Evolutionary conservation across 306 rosid species (phyloP).

Genomic region (Myrica gale): DNA sequence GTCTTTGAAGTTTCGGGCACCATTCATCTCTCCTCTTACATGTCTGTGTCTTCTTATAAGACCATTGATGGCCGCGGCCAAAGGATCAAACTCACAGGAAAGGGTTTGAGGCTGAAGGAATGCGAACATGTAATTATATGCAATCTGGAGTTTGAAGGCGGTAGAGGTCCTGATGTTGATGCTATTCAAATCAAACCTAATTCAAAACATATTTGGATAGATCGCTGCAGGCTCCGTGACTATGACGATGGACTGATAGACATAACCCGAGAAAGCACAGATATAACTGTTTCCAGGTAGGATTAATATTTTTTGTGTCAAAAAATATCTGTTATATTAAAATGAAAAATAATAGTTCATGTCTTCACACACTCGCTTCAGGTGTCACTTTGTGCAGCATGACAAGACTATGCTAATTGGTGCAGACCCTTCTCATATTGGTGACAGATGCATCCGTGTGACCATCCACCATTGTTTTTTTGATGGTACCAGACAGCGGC

Average conservation of each 20-base stretch:
- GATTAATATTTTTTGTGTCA: constrained; percentile 10
- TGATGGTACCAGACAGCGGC: constrained; percentile 87
- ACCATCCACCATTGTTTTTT: constrained; percentile 97
- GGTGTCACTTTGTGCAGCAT: constrained; percentile 85
- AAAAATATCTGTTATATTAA: neutral
- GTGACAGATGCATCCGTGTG: constrained; percentile 78
- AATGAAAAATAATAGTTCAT: neutral
- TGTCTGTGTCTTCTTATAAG: constrained; percentile 73
- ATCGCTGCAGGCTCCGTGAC: constrained; percentile 77
- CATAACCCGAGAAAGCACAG: constrained; percentile 79
- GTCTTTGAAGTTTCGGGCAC: constrained; percentile 86
- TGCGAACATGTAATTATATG: constrained; percentile 93
- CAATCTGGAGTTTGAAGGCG: constrained; percentile 91
- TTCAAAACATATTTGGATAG: constrained; percentile 93
- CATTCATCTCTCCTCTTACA: constrained; percentile 60
- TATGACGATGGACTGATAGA: constrained; percentile 89
- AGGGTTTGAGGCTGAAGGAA: constrained; percentile 83
- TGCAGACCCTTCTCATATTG: constrained; percentile 69
- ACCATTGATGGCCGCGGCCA: constrained; percentile 90
- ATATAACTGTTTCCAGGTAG: constrained; percentile 85
- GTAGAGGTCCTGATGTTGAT: constrained; percentile 88
- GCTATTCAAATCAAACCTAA: constrained; percentile 96
- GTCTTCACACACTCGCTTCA: constrained; percentile 30
- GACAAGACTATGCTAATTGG: constrained; percentile 94
- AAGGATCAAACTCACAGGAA: constrained; percentile 72